These are phyloP conservation scores for Calamus simplicifolius DNA, from an alignment of 176 grass and related monocot species.

Conservation along the genomic window DNA sequence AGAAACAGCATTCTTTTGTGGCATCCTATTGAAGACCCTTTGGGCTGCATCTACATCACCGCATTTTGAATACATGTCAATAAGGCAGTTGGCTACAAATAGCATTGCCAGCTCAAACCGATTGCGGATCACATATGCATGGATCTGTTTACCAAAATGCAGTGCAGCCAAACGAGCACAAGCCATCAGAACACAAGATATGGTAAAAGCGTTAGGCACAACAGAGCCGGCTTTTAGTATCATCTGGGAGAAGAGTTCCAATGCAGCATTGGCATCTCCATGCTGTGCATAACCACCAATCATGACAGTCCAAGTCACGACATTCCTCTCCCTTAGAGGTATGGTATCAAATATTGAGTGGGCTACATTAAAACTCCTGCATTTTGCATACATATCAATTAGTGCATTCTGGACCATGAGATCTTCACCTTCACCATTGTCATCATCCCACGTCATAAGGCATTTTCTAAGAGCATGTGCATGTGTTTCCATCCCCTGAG, in stretches of 20 bases:
- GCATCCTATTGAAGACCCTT: slow-evolving; percentile 61
- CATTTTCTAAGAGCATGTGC: slow-evolving; percentile 69
- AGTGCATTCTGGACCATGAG: slow-evolving; percentile 70
- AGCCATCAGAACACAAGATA: slow-evolving; percentile 80
- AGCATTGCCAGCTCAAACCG: slow-evolving; percentile 28
- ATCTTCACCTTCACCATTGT: slow-evolving; percentile 35
- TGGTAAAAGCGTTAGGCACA: slow-evolving; percentile 61
- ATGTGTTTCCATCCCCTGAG: slow-evolving; percentile 68
- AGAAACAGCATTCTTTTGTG: slow-evolving; percentile 54
- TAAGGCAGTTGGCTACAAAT: slow-evolving; percentile 68
- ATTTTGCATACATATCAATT: slow-evolving; percentile 97
- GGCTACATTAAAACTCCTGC: slow-evolving; percentile 45
- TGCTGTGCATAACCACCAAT: slow-evolving; percentile 80
- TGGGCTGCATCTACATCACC: slow-evolving; percentile 58
- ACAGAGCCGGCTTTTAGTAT: slow-evolving; percentile 27
- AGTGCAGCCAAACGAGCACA: slow-evolving; percentile 66
- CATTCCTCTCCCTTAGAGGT: slow-evolving; percentile 42
- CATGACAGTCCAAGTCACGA: slow-evolving; percentile 94
- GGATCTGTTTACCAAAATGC: slow-evolving; percentile 71
- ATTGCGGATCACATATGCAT: slow-evolving; percentile 55
- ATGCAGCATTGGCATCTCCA: slow-evolving; percentile 61
- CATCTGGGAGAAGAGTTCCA: slow-evolving; percentile 63
- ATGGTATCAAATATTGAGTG: slow-evolving; percentile 54
- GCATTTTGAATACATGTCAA: slow-evolving; percentile 89
- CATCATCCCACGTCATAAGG: slow-evolving; percentile 34